Base-by-base conservation (phyloP, 2,329 filamentous ascomycete species). In the Monosporascus sp. region DNA sequence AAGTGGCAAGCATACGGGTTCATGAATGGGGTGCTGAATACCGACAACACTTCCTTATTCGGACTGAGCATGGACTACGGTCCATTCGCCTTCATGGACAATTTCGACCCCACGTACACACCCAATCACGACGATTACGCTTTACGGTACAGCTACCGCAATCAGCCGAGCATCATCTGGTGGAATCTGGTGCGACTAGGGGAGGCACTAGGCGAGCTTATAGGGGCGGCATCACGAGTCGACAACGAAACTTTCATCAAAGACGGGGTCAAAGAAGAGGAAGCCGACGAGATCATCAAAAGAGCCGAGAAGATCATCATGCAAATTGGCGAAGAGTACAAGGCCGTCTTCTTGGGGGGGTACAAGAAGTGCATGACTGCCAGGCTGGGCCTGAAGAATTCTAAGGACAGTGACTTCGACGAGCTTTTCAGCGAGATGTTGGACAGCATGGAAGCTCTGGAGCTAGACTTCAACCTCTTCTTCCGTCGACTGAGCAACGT, bases 1-100 rank as follows among this genome's bases (percentile, higher is more conserved):
- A 82, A 87, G 60, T 97, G 94, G 93, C 95, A 99, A 74, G 91
- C 90, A 0, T 97, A 97, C 65, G 94, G 90, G n/a, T 99, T 99
- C 74, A 97, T 96, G 80, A 99, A 99, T 65, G 94, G 94, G 46
- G 94, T 99, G 4, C 77, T 99, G 54, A 99, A 99, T 72, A 97
- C 94, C 0, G 94, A 99, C 68, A 99, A 99, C 69, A 99, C 94
- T 0, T 96, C 91, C 0, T 81, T 99, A 49, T 86, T 86, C 52
- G 94, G 94, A 0, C 74, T 99, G 0, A 93, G 88, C 6, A 87
- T 99, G 57, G 94, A 99, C 71, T 99, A 92, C 67, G 94, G 94
- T 0, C 94, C 94, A 0, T 99, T 99, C 64, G 94, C 94, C 5
- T 99, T 99, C 70, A 87, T 99, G 76, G 94, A 99, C 69, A 91